Conservation (phyloP, 2,329 filamentous ascomycete genomes). For the Rutstroemia sp. region DNA sequence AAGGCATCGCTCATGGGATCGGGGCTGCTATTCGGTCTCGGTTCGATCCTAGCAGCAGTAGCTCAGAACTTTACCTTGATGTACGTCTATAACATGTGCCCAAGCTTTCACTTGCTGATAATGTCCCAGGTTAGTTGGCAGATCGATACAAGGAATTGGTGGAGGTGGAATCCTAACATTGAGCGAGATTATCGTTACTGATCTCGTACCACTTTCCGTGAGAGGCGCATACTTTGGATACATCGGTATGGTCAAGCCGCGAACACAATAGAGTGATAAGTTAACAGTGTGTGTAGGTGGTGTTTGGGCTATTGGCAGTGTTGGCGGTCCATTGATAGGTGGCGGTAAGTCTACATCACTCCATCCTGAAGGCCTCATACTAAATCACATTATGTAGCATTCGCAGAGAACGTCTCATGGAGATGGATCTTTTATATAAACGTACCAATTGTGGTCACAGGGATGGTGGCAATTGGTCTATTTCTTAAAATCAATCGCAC, state of each 20-base stretch:
- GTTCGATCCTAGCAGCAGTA: conserved; percentile 32
- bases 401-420: conserved; percentile 46
- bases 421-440: conserved; percentile 55
- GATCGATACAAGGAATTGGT: conserved; percentile 42
- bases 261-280: not conserved
- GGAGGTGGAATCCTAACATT: conserved; percentile 43
- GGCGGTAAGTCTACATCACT: conserved; percentile 26
- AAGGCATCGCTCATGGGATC: conserved; percentile 26
- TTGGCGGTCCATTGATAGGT: conserved; percentile 43
- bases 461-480: conserved; percentile 20
- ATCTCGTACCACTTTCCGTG: conserved; percentile 37
- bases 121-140: conserved; percentile 30
- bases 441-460: conserved; percentile 23
- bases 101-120: not conserved
- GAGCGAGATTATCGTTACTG: conserved; percentile 39
- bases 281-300: conserved; percentile 11
- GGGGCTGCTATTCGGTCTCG: conserved; percentile 32
- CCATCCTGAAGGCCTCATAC: not conserved
- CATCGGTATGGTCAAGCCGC: conserved; percentile 18
- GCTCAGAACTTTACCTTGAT: conserved; percentile 32
- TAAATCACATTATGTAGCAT: conserved; percentile 28
- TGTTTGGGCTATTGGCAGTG: conserved; percentile 49
- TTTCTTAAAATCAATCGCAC: conserved; percentile 24
- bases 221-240: conserved; percentile 33
- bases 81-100: conserved; percentile 9